Base-by-base conservation (phyloP, 2,329 filamentous ascomycete genomes). In the Pezicula radicicola region DNA sequence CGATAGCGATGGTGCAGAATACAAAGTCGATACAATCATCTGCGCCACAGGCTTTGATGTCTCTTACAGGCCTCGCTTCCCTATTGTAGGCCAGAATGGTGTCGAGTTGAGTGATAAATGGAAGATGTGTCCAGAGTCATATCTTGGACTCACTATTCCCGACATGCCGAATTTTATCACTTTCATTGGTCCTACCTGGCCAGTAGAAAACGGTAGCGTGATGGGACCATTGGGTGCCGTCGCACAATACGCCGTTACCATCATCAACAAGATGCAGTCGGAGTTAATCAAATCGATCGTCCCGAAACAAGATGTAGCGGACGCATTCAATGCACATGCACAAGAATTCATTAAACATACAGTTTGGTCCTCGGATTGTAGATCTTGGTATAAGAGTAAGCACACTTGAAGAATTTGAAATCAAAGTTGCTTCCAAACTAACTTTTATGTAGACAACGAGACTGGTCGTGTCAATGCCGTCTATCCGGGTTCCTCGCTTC, bases 311-410 rank as follows among this genome's bases (percentile, higher is more conserved):
- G 72, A 65, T 0, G 76, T 76, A 4, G 74, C 76, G 6, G 73
- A 74, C 39, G 73, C 78, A 58, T 83, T 74, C 69, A 74, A 71
- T 61, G 75, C 68, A 61, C 79, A 76, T 64, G 72, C 75, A 25
- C 66, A 70, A 5, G 62, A 69, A 4, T 79, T 80, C 56, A 79
- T 82, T 73, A 77, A 76, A 42, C 73, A 75, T 21, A 79, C 75
- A 1, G 72, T 75, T 1, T 82, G 79, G 77, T 66, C 72, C 2
- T 64, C 69, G 2, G 63, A 65, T 8, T 77, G 60, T 18, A 49
- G 59, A 44, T 42, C 56, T 10, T 64, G 60, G 61, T 63, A 60
- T 46, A 58, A 43, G 55, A 54, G 56, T 60, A 60, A 61, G 52
- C 18, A 4, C 6, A 9, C 3, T 6, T 18, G 15, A 42, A 19